Evolutionary conservation across 2,329 filamentous ascomycete species (phyloP).

Genomic region (Colletotrichum caudatum): DNA sequence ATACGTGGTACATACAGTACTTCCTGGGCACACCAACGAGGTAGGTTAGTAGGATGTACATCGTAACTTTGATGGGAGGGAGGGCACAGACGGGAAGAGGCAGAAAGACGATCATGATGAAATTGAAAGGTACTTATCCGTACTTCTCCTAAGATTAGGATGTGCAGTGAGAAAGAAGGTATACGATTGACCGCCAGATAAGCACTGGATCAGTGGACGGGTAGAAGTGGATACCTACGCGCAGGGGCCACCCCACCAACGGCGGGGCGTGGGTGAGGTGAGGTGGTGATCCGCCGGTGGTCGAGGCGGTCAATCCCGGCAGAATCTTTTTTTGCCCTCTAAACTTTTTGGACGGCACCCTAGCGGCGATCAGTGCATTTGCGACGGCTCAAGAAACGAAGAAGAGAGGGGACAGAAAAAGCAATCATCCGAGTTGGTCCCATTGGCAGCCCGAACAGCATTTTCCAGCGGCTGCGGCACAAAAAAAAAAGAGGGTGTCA

Average conservation of each 20-base stretch:
- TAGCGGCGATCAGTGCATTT: conserved; percentile 12
- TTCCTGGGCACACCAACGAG: no score
- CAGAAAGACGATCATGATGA: conserved; percentile 11
- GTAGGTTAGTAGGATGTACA: neutral
- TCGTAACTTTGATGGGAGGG: neutral
- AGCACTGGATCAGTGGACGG: conserved; percentile 26
- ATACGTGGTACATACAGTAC: neutral
- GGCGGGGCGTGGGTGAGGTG: conserved; percentile 37
- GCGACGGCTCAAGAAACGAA: neutral
- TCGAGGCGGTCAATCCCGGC: conserved; percentile 34
- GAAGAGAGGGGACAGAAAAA: neutral
- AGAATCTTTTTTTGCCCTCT: conserved; percentile 33
- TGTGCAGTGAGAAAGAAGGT: neutral
- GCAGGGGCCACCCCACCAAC: conserved; percentile 17
- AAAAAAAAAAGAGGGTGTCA: neutral
- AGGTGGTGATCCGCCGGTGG: neutral
- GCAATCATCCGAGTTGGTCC: neutral
- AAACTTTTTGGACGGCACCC: conserved; percentile 38
- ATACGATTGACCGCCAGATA: neutral
- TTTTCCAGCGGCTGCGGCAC: neutral
- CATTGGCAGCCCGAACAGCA: neutral
- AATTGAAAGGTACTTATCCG: neutral
- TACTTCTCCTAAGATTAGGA: neutral
- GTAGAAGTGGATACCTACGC: conserved; percentile 29
- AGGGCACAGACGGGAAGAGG: conserved; percentile 19